Conservation (phyloP, 2,329 filamentous ascomycete genomes). For the Beauveria scarabaeidicola region DNA sequence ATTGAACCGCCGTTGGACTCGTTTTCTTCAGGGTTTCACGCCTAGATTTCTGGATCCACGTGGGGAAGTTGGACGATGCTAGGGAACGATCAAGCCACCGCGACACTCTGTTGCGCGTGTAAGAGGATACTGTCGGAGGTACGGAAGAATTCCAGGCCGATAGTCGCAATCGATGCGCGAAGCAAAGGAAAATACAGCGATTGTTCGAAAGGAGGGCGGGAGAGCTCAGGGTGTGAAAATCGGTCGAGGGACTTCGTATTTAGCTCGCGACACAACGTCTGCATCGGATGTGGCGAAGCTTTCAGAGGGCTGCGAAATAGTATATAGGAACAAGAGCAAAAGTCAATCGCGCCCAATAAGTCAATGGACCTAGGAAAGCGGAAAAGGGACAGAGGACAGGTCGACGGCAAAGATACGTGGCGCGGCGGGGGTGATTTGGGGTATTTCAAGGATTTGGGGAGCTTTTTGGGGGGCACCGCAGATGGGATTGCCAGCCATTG, state of each 20-base stretch:
- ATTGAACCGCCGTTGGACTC: not conserved
- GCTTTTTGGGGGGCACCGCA: not conserved
- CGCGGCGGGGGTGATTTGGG: not conserved
- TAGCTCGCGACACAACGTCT: not conserved
- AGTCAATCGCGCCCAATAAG: not conserved
- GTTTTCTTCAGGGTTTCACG: not conserved
- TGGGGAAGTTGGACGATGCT: not conserved
- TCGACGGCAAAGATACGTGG: not conserved
- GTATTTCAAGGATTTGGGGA: constrained; percentile 6
- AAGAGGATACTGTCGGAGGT: not conserved
- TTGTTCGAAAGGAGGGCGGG: not conserved
- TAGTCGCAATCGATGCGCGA: not conserved
- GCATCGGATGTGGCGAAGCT: not conserved
- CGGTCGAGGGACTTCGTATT: not conserved
- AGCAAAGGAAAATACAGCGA: not conserved
- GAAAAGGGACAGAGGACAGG: not conserved
- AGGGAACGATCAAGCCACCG: not conserved
- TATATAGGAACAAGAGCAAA: not conserved
- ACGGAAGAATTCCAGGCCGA: too few relatives aligned
- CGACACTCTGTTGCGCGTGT: not conserved
- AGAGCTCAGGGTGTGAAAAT: not conserved
- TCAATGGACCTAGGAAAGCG: not conserved
- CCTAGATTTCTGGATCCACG: not conserved
- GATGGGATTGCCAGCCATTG: not conserved
- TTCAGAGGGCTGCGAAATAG: not conserved